phyloP scores from a whole-genome alignment of 805 yeast species.

The Starmerella vaccinii region DNA sequence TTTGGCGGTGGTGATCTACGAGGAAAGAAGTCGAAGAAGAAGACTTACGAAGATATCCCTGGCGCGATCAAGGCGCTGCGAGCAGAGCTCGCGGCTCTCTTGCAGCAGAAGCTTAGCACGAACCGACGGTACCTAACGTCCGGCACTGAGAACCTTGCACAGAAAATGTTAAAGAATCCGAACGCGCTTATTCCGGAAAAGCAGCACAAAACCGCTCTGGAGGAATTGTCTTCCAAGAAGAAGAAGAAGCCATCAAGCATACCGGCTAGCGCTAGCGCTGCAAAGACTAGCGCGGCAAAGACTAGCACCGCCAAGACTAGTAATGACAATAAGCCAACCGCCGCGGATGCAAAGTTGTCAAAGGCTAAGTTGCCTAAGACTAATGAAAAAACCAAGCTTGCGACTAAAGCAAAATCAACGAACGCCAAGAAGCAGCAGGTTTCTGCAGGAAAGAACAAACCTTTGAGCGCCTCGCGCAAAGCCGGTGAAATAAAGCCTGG shows the following conservation, averaged over 20 bases:
- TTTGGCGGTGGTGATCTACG: conserved; percentile 29
- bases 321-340: too few relatives aligned
- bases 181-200: conserved; percentile 21
- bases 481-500: neutral
- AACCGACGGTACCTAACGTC: conserved; percentile 28
- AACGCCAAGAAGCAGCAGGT: neutral
- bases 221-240: conserved; percentile 15
- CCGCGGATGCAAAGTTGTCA: neutral
- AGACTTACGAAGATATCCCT: conserved; percentile 26
- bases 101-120: conserved; percentile 25
- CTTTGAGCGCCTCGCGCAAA: neutral
- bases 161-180: conserved; percentile 24
- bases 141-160: conserved; percentile 31
- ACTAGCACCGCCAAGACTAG: too few relatives aligned
- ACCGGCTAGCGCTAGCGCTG: neutral
- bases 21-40: conserved; percentile 45
- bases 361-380: neutral
- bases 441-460: neutral
- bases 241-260: conserved; percentile 1
- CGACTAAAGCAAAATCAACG: neutral
- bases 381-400: neutral
- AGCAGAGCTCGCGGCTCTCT: conserved; percentile 24
- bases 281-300: too few relatives aligned
- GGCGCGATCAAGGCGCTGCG: conserved; percentile 15
- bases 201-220: conserved; percentile 21